Conservation (phyloP, 2,329 filamentous ascomycete species). For the Paramyrothecium roridum region DNA sequence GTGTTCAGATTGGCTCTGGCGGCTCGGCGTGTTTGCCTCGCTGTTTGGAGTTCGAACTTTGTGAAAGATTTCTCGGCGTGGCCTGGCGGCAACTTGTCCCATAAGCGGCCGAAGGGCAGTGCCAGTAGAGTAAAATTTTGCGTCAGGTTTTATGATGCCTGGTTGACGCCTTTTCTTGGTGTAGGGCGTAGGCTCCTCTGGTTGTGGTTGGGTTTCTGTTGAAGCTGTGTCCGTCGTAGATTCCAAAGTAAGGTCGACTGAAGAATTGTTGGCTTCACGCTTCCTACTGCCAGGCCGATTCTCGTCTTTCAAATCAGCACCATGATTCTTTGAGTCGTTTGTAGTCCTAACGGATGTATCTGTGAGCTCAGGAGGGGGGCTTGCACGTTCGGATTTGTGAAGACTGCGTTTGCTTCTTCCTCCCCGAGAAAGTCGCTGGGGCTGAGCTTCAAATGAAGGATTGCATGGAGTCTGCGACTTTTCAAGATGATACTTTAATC, state of each 20-base stretch:
- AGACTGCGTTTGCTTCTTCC: conserved; percentile 7
- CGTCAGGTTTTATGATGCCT: neutral
- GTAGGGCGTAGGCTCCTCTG: neutral
- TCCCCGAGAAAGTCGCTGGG: conserved; percentile 9
- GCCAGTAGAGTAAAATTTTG: neutral
- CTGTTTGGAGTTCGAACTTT: neutral
- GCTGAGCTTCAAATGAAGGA: conserved; percentile 28
- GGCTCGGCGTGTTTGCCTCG: neutral
- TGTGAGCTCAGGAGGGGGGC: too few species aligned
- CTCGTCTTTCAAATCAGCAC: too few species aligned
- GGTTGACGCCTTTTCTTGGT: neutral
- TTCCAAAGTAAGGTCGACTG: too few species aligned
- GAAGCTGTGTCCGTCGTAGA: too few species aligned
- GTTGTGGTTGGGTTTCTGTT: too few species aligned
- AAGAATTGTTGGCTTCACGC: too few species aligned
- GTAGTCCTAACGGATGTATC: too few species aligned
- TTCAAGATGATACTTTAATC: conserved; percentile 55
- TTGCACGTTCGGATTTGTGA: neutral
- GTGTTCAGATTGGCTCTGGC: neutral
- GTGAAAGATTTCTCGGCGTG: neutral
- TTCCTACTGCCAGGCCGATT: too few species aligned
- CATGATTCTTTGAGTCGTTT: too few species aligned
- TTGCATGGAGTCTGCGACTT: conserved; percentile 55
- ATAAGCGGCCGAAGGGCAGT: neutral
- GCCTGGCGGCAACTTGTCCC: neutral